These are phyloP conservation scores for Litchi chinensis DNA, from an alignment of 345 rosid species.

Conservation along the genomic window DNA sequence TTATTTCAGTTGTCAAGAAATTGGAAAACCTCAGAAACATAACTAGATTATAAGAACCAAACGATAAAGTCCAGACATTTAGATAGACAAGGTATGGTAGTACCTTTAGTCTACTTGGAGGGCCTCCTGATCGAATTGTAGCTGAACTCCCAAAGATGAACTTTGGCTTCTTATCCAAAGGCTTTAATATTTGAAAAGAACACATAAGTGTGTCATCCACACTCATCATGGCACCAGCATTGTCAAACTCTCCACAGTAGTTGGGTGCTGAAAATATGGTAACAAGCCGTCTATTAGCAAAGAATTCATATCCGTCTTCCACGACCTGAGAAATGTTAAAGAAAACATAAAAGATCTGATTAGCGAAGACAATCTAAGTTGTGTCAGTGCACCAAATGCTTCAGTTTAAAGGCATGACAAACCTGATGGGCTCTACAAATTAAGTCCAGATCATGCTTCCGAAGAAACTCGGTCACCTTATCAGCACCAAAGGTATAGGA, in stretches of 20 bases:
- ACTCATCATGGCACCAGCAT: conserved; percentile 92
- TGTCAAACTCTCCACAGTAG: conserved; percentile 85
- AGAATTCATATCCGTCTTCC: conserved; percentile 91
- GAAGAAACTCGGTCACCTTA: conserved; percentile 60
- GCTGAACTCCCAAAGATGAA: conserved; percentile 56
- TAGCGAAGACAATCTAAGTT: conserved; percentile 2
- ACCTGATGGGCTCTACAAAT: conserved; percentile 95
- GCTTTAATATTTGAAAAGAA: conserved; percentile 81
- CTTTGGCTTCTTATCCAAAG: conserved; percentile 58
- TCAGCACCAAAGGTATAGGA: conserved; percentile 79
- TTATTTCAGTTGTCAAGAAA: not conserved
- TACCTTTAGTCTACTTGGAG: conserved; percentile 62
- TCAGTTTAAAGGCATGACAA: conserved; percentile 10
- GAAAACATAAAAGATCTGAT: not conserved
- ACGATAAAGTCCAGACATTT: not conserved
- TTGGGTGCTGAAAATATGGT: conserved; percentile 91
- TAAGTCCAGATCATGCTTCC: conserved; percentile 70
- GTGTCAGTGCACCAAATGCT: not conserved
- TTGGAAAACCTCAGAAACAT: not conserved
- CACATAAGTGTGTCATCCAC: conserved; percentile 69
- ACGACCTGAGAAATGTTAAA: conserved; percentile 58
- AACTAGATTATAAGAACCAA: not conserved
- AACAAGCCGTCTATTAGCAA: conserved; percentile 67
- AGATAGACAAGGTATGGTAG: conserved; percentile 1
- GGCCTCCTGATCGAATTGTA: conserved; percentile 41